A percentile compares a stretch with the other conserved stretches of the same genome.
These are phyloP conservation scores for Psilocybe azurescens DNA, from an alignment of 768 basidiomycete genomes.

Conservation along the genomic window DNA sequence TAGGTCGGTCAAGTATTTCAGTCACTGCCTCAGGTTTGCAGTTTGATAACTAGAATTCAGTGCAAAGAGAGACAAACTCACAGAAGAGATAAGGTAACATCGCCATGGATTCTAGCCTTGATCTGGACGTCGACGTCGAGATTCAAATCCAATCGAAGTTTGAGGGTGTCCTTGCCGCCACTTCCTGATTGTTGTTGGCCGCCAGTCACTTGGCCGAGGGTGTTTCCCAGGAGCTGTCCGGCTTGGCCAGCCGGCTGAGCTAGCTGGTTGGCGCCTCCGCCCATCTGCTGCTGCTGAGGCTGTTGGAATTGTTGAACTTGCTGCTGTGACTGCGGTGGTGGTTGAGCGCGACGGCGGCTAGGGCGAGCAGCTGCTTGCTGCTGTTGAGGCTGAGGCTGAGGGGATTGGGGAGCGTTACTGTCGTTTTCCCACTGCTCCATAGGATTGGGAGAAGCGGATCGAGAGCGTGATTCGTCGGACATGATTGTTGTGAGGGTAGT, in stretches of 20 bases:
- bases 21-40: conserved; percentile 17
- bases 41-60: conserved; percentile 9
- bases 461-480: conserved; percentile 21
- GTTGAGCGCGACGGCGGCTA: conserved; percentile 14
- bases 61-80: conserved; percentile 18
- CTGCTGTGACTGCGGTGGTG: conserved; percentile 14
- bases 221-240: conserved; percentile 21
- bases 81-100: conserved; percentile 38
- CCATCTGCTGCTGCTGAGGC: conserved; percentile 9
- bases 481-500: conserved; percentile 8
- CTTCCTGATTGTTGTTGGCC: conserved; percentile 14
- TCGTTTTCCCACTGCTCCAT: conserved; percentile 22
- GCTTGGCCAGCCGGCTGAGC: conserved; percentile 16
- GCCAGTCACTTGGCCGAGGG: conserved; percentile 24
- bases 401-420: background rate
- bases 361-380: background rate
- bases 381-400: conserved; percentile 3
- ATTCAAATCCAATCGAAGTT: conserved; percentile 38
- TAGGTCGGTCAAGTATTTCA: conserved; percentile 6
- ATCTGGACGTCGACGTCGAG: conserved; percentile 38
- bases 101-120: conserved; percentile 38
- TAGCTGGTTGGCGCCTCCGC: conserved; percentile 15
- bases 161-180: conserved; percentile 28
- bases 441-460: conserved; percentile 24
- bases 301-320: conserved; percentile 10